These are phyloP conservation scores for Candida pseudoglaebosa DNA, from an alignment of 805 yeast genomes.

Conservation along the genomic window DNA sequence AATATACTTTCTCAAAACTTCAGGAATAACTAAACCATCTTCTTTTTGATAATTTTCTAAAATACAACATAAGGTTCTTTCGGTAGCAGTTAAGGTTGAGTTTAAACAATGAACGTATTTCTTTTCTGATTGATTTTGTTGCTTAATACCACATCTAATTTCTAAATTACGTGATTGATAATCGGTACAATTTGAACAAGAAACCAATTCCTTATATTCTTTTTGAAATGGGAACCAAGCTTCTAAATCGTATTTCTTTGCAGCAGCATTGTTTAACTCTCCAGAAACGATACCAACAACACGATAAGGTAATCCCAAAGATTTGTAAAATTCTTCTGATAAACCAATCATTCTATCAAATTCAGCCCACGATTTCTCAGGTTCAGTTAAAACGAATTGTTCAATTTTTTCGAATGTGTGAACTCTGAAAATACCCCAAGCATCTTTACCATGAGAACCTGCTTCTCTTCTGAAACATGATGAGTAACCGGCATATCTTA, in stretches of 20 bases:
- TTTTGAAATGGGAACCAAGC: conserved; percentile 99
- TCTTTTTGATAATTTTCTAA: conserved; percentile 97
- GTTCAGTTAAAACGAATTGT: conserved; percentile 94
- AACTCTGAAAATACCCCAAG: conserved; percentile 99
- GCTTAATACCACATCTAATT: conserved; percentile 97
- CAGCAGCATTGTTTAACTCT: conserved; percentile 98
- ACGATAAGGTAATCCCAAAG: conserved; percentile 90
- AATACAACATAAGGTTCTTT: conserved; percentile 96
- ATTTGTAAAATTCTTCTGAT: conserved; percentile 90
- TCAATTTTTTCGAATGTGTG: conserved; percentile 98
- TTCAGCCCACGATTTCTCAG: conserved; percentile 97
- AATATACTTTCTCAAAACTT: conserved; percentile 90
- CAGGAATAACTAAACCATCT: conserved; percentile 90
- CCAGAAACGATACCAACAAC: conserved; percentile 98
- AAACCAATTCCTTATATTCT: conserved; percentile 96
- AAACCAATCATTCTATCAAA: conserved; percentile 90
- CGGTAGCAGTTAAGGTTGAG: conserved; percentile 96
- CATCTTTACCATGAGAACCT: conserved; percentile 98
- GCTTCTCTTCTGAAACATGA: conserved; percentile 99
- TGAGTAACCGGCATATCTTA: conserved; percentile 96
- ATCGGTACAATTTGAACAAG: conserved; percentile 99
- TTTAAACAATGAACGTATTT: conserved; percentile 97
- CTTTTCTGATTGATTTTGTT: conserved; percentile 92
- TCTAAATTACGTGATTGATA: conserved; percentile 98
- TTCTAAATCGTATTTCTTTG: conserved; percentile 97